Conservation (phyloP, 176 grass and related monocot species). For the Panicum miliaceum region DNA sequence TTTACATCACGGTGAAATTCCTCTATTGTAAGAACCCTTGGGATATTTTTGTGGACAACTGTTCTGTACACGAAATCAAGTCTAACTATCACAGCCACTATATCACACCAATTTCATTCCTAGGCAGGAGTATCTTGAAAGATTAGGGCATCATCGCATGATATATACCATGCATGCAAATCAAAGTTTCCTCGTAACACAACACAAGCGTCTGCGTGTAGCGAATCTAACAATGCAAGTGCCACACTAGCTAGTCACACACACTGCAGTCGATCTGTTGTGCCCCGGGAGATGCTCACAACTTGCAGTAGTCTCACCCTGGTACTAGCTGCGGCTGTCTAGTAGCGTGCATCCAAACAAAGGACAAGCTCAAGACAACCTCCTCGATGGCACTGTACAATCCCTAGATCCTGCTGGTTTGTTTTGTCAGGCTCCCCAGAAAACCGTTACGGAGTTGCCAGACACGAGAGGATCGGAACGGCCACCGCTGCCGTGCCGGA, state of each 20-base stretch:
- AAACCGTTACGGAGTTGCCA: conserved; percentile 51
- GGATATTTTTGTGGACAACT: neutral
- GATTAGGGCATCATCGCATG: neutral
- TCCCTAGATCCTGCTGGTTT: conserved; percentile 37
- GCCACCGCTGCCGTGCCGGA: conserved; percentile 34
- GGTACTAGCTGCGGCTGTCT: neutral
- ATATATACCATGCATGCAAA: neutral
- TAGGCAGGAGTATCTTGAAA: conserved; percentile 15
- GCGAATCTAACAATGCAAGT: conserved; percentile 2
- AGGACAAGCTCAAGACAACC: conserved; percentile 37
- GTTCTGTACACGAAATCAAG: neutral
- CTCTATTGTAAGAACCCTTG: neutral
- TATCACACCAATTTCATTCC: neutral
- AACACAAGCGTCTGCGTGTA: neutral
- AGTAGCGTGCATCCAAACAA: neutral
- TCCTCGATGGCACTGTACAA: conserved; percentile 25
- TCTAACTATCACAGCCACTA: no score
- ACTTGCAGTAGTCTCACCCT: neutral
- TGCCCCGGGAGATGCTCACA: neutral
- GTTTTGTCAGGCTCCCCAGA: conserved; percentile 25
- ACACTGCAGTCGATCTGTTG: neutral
- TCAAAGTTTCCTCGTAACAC: neutral
- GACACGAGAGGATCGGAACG: conserved; percentile 47
- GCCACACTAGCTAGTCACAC: neutral
- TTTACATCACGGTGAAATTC: neutral